phyloP scores from a whole-genome alignment of 2,329 filamentous ascomycete species.

The Pezicula neosporulosa region DNA sequence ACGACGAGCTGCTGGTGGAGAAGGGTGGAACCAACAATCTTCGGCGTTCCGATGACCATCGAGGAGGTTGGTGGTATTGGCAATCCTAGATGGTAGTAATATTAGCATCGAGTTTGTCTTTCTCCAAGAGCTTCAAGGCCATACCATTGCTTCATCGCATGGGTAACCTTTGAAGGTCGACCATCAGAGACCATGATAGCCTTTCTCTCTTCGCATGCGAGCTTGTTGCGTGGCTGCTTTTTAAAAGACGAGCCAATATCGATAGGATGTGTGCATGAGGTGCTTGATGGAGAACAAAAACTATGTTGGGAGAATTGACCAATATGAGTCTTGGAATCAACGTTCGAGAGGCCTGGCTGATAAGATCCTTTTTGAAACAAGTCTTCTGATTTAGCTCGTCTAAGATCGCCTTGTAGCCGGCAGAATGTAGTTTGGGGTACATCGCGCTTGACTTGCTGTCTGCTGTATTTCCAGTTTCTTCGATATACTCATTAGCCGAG shows the following conservation, averaged over 20 bases:
- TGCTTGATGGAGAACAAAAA: not conserved
- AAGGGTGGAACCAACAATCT: slow-evolving; percentile 23
- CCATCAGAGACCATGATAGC: slow-evolving; percentile 10
- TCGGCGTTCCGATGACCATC: slow-evolving; percentile 15
- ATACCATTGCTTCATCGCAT: slow-evolving; percentile 13
- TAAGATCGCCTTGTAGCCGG: too few species aligned
- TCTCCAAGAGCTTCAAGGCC: too few species aligned
- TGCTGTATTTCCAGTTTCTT: too few species aligned
- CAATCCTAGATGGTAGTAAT: not conserved
- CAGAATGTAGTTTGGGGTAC: too few species aligned
- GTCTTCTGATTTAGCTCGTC: too few species aligned
- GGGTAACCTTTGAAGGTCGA: slow-evolving; percentile 10
- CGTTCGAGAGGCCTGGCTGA: too few species aligned
- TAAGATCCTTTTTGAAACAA: too few species aligned
- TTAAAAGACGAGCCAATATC: not conserved
- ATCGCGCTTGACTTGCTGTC: too few species aligned
- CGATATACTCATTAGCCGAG: too few species aligned
- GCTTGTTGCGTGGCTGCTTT: slow-evolving; percentile 6
- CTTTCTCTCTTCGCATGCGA: slow-evolving; percentile 12
- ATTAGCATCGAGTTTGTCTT: too few species aligned
- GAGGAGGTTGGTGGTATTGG: slow-evolving; percentile 10
- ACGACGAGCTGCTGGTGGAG: slow-evolving; percentile 12
- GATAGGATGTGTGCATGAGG: not conserved
- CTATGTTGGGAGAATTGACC: not conserved
- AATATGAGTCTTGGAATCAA: too few species aligned